These are phyloP conservation scores for Nicotiana rustica DNA, from an alignment of 305 asterid genomes.

Conservation along the genomic window DNA sequence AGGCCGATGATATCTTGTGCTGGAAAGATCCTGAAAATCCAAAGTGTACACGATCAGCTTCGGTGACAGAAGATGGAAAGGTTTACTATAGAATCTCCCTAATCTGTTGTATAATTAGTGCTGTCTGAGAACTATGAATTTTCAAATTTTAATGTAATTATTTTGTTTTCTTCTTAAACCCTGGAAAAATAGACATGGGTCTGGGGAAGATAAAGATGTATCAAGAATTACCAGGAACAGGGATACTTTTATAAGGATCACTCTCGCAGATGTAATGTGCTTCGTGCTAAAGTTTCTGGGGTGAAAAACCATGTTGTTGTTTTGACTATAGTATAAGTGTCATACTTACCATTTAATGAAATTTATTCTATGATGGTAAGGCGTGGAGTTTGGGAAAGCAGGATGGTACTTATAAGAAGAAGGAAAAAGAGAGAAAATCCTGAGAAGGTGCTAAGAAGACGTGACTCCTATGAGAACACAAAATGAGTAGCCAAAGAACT, in stretches of 20 bases:
- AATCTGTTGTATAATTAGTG: conserved; percentile 28
- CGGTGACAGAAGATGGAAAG: conserved; percentile 94
- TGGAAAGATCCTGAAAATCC: conserved; percentile 92
- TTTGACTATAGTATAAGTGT: conserved; percentile 1
- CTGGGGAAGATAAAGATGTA: not conserved
- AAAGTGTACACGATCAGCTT: conserved; percentile 67
- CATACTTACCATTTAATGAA: conserved; percentile 5
- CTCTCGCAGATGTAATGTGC: not conserved
- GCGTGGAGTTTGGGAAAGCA: conserved; percentile 3
- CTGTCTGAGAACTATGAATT: conserved; percentile 5
- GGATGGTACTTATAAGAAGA: not conserved
- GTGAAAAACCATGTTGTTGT: not conserved
- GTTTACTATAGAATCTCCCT: conserved; percentile 43
- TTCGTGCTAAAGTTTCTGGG: conserved; percentile 17
- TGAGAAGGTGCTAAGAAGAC: not conserved
- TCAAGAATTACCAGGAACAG: not conserved
- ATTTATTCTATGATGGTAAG: not conserved
- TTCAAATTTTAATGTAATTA: not conserved
- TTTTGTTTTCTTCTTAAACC: conserved; percentile 3
- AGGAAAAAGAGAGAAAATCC: not conserved
- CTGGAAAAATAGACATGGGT: conserved; percentile 9
- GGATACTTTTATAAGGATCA: conserved; percentile 12
- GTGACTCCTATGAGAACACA: too few relatives aligned
- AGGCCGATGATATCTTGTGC: conserved; percentile 86
- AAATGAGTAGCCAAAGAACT: not conserved